Base-by-base conservation (phyloP, 2,329 filamentous ascomycete species). In the Aaosphaeria pasadenensis region DNA sequence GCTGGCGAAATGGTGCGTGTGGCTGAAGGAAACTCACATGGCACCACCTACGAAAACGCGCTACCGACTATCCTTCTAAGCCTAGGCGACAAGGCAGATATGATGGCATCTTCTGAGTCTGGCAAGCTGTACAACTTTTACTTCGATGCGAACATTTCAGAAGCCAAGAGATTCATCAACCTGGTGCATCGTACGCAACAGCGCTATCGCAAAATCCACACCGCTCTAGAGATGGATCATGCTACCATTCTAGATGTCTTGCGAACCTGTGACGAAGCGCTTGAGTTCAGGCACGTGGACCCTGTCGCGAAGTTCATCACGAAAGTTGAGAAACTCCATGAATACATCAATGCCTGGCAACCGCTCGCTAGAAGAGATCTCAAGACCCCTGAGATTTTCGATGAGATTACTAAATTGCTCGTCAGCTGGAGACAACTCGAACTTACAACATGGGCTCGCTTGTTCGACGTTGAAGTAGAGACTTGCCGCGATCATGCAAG, bases 361-460 rank as follows among this genome's bases (percentile, higher is more conserved):
- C 85, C 87, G 39, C 91, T 96, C 71, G 91, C 92, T 3, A 95
- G 89, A 73, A 84, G 84, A 53, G 83, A 87, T 35, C 89, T 88
- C 66, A 87, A 83, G 7, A 88, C 86, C 1, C 77, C 80, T 1
- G 69, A 78, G 7, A 74, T 91, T 2, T 91, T 95, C 56, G 86
- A 95, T 52, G 81, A 84, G 40, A 73, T 97, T 9, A 96, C 91
- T 0, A 82, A 84, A 43, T 81, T 89, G 29, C 86, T 96, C 44
- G 86, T 97, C 47, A 83, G 81, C 63, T 99, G 95, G 95, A 83
- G 94, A 52, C 86, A 91, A 50, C 77, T 99, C 31, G 94, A 99
- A 64, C 77, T 99, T 29, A 87, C 88, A 0, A 96, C 92, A 0
- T 99, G 94, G 94, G 85, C 88, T 33, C 88, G 86, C 39, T 72